Base-by-base conservation (phyloP, 371 early-diverging fungal genomes). In the Choanephora cucurbitarum region DNA sequence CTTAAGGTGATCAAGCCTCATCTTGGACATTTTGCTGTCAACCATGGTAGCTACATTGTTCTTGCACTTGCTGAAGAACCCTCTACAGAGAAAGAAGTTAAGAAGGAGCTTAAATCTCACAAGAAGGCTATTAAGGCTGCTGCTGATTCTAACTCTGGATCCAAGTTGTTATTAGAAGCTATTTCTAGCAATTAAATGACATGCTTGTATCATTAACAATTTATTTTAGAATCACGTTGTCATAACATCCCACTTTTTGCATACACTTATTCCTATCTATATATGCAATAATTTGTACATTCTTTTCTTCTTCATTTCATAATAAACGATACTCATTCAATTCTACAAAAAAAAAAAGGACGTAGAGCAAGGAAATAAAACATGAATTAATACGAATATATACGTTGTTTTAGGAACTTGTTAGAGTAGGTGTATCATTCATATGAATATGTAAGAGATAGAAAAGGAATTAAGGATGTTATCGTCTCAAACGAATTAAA, bases 11-110 rank as follows among this genome's bases (percentile, higher is more conserved):
- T 79, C 47, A 48, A 65, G 49, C 69, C 72, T 37, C 39, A 74
- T 42, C 53, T 79, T 46, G 66, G 46, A 6, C 72, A 73, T 33
- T 79, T 69, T 62, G 72, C 80, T 19, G 70, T 69, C 1, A 74
- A 68, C 44, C 63, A 61, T 37, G 78, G 71, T 49, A 80, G 83
- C 39, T 87, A 80, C 53, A 73, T 85, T 52, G 75, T 87, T 5
- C 65, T 87, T 47, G 74, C 87, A 14, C 73, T 87, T 52, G 72
- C 82, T 45, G 84, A 87, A 71, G 81, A 81, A 56, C 75, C 81
- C 14, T 78, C 80, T n/a, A 82, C 83, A 24, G 44, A 55, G 21
- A 64, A 72, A 32, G 64, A 64, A 18, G 68, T 66, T 7, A 65
- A 62, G 32, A 67, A 69, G 40, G 55, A 52, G 13, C 58, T 79